Base-by-base conservation (phyloP, 1,139 yeast genomes). In the Ashbya aceris region DNA sequence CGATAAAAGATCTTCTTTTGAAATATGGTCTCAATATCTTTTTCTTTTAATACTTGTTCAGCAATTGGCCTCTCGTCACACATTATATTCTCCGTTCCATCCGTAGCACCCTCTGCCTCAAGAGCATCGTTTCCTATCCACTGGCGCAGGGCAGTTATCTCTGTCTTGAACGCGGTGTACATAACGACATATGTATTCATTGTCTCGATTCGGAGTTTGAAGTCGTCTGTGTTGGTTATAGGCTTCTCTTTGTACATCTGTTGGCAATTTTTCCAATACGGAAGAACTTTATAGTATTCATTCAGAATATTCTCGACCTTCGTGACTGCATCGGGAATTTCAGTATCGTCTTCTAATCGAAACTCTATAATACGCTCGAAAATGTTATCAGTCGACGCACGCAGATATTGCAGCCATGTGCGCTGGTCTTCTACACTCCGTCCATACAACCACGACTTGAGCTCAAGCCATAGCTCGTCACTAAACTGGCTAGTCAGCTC, bases 111-210 rank as follows among this genome's bases (percentile, higher is more conserved):
- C 4, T 45, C 40, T 30, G 43, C 42, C 55, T 86, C 94, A 37
- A 84, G 65, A 42, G 81, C 87, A 41, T 78, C 81, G 57, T 84
- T 83, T 5, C 95, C 95, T 6, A 87, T 84, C 87, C 87, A 82
- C 31, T 69, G 58, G 45, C 70, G 69, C 47, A 82, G 61, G 2
- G 76, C 70, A 23, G 64, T 60, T 1, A 76, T 64, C 50, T 76
- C 89, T 40, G 77, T 64, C 38, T 71, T 70, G 28, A 91, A 77
- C 1, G 89, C 82, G 41, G 73, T 76, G 0, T 89, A 79, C 30
- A 85, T 78, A 10, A 87, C 78, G 23, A 74, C 69, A 96, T 96
- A 89, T 0, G 96, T 83, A 36, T 77, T 79, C 44, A 91, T 69
- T 0, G 95, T 89, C 48, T 83, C 91, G 6, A 85, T 66, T 36